Base-by-base conservation (phyloP, 192 early-diverging fungal genomes). In the Mortierella alpina region DNA sequence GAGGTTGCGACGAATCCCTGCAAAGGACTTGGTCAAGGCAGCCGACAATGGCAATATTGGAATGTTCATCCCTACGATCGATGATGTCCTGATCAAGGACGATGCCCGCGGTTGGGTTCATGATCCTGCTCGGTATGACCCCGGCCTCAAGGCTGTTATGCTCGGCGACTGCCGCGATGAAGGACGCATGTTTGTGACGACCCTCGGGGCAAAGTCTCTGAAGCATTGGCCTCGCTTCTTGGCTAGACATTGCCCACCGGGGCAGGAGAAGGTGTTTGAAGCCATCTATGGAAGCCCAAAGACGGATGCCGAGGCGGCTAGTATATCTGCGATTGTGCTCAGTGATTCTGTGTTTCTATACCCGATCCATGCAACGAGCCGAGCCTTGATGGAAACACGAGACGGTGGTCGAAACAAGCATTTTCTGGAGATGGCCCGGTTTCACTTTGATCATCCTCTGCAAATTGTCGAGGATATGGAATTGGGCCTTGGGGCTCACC, bases 121-220 rank as follows among this genome's bases (percentile, higher is more conserved):
- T 20, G 77, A 80, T 39, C 59, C 66, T 11, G 8, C 77, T 5
- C 23, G 64, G 44, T 80, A 80, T 15, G 77, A 80, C 17, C 69
- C 77, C 5, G 60, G 60, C 1, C 12, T 80, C 31, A 71, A 72
- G 20, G 51, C 70, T 5, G 77, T 72, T n/a, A 72, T 80, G 77
- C 11, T 80, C 12, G 77, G 77, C 5, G 70, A 67, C 57, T 80
- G 77, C 18, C 70, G 70, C 8, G 77, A 80, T 23, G 77, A 80
- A 40, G 77, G 77, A 2, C 22, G 18, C 11, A 72, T 72, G 70
- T 72, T 80, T 68, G 64, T 80, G 8, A 50, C 64, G 17, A 66
- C 61, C 0, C 39, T 80, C n/a, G 77, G 77, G 22, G 69, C 70
- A 6, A 62, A 39, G 44, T 56, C 51, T 42, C 42, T 80, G 53